Base-by-base conservation (phyloP, 2,329 filamentous ascomycete genomes). In the Emericellopsis atlantica region DNA sequence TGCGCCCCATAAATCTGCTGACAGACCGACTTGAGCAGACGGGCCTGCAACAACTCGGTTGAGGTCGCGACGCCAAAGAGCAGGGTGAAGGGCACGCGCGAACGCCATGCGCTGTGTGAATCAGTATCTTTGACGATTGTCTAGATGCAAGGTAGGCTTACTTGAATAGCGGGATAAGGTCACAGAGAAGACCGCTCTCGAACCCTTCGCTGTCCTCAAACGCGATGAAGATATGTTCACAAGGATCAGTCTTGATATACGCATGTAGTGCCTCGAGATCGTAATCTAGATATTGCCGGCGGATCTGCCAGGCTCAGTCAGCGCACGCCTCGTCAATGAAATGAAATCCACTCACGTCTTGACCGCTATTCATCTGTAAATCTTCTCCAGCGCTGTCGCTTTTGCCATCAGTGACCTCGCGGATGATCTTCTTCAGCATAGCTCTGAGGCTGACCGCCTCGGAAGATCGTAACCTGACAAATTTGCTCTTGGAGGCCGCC, bases 181-280 rank as follows among this genome's bases (percentile, higher is more conserved):
- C 84, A 1, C 78, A 79, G 11, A 93, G 62, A n/a, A 92, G 59
- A 24, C 65, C 64, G 37, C 76, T 76, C 49, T 89, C 84, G 53
- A 92, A 89, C 1, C 81, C 84, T 59, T 92, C 86, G 46, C 83
- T 87, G 52, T 92, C 85, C 55, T 88, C 81, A 44, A 92, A 78
- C 0, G 81, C 77, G 38, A 93, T 66, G 40, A 86, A 71, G 9
- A 90, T 72, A 48, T 77, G 76, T 33, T 71, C 60, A 24, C 70
- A 70, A 21, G 60, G 56, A 32, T 72, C 69, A 8, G 67, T 62
- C 44, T 66, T 68, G 12, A 79, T 66, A 56, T 74, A 79, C 22
- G 74, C 69, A 45, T 79, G 64, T 24, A 92, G 59, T 21, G 82
- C 76, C 50, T 84, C 80, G 14, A 92, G 69, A 52, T 92, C 86